Evolutionary conservation across 805 yeast species (phyloP), one percentile per base, ranked within the genome.

Genomic region (Metschnikowia corniflorae): DNA sequence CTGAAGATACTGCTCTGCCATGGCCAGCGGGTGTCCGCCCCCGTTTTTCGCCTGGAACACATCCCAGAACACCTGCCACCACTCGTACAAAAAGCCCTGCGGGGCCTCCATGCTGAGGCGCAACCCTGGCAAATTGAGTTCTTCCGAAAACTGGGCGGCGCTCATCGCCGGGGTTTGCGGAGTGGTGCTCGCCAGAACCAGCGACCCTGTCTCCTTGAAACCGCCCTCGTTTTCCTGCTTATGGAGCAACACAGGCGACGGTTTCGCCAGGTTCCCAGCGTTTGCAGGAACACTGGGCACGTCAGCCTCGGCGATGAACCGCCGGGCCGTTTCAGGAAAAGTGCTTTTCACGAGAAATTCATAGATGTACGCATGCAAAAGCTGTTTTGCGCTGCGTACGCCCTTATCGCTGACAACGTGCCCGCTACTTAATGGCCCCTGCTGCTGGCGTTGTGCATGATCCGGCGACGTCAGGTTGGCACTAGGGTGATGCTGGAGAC

Each of bases 11-110:
- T 82, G 85, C 30, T 76, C 73, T 3, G 93, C 91, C 39, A 75
- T 63, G 4, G 46, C 47, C 15, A 40, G 31, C 12, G 42, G 23
- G 37, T 12, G 31, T 18, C 20, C 18, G 18, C 33, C 30, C 31
- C 35, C 44, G 27, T 86, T 78, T 49, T 87, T 73, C 3, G 94
- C 95, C 53, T 84, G 84, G 60, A 82, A 86, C 19, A 87, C 80
- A 56, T 88, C 96, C 96, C 96, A 89, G 57, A 88, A 89, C 13
- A 89, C 79, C 66, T 80, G 87, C 96, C 96, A 88, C 97, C 97
- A 88, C 58, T 89, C 97, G 52, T 77, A 81, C 16, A 88, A 63
- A 53, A 86, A 88, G 6, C 96, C 93, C 50, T 82, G 86, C 0
- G 94, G 93, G 2, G 94, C 82, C 53, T 87, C 93, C 73, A 84